These are phyloP conservation scores for Celoporthe dispersa DNA, from an alignment of 2,329 filamentous ascomycete genomes.

Conservation along the genomic window DNA sequence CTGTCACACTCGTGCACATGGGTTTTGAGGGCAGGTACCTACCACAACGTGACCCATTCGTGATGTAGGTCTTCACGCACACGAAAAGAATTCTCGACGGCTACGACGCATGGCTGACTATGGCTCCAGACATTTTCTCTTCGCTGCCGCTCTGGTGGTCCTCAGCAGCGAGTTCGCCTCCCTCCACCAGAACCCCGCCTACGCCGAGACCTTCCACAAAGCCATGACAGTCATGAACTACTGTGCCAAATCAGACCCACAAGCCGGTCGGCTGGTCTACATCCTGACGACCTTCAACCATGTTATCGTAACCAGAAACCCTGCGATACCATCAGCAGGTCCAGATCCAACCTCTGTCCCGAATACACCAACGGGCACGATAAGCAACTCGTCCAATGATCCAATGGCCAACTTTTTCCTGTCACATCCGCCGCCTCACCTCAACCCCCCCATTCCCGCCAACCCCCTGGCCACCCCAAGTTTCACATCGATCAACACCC, in stretches of 20 bases:
- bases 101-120: constrained; percentile 19
- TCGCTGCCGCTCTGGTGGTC: constrained; percentile 57
- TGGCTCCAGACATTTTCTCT: constrained; percentile 56
- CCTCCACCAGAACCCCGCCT: constrained; percentile 50
- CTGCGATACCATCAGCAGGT: not conserved
- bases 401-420: constrained; percentile 30
- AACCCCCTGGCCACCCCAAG: constrained; percentile 8
- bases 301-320: constrained; percentile 22
- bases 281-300: constrained; percentile 53
- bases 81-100: not conserved
- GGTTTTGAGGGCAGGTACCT: constrained; percentile 51
- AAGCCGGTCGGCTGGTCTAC: constrained; percentile 53
- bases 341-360: constrained; percentile 24
- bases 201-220: constrained; percentile 41
- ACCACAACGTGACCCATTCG: constrained; percentile 58
- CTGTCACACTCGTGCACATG: constrained; percentile 51
- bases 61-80: constrained; percentile 51
- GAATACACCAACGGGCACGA: constrained; percentile 19
- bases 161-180: constrained; percentile 61
- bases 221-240: constrained; percentile 54
- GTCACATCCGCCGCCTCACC: constrained; percentile 12
- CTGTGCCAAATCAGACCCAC: constrained; percentile 52
- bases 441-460: not conserved
- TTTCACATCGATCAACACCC: constrained; percentile 7
- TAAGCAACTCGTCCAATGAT: constrained; percentile 22